Evolutionary conservation across 805 yeast species (phyloP), one percentile per base, ranked within the genome.

Genomic region (Saturnispora mendoncae): DNA sequence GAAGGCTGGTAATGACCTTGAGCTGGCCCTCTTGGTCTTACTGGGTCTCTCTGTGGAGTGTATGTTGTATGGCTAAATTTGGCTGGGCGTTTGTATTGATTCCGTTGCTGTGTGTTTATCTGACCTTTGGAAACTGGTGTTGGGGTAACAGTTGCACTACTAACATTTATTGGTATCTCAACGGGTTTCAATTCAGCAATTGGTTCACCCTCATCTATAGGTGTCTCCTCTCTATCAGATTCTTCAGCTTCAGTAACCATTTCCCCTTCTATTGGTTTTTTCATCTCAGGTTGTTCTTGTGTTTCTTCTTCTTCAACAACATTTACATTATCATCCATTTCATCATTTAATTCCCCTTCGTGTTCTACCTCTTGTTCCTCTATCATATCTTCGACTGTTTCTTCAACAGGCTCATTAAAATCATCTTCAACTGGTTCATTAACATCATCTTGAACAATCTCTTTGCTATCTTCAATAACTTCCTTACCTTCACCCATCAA

Each of bases 21-120:
- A 14, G 37, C 37, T 14, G 37, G 37, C 15, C 29, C 29, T 18
- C 37, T 34, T 10, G 37, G 37, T 34, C 36, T 20, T 33, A n/a
- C n/a, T n/a, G n/a, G n/a, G n/a, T n/a, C n/a, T n/a, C n/a, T n/a
- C n/a, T 4, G 36, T 7, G 13, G 28, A 14, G 10, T 20, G 28
- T n/a, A 6, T 13, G 8, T 33, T 31, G 10, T n/a, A 4, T 24
- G 41, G 24, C n/a, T 19, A 21, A 20, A 10, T 19, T 23, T 23
- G 26, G 26, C 9, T 23, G 6, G 6, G 26, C 9, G 26, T 23
- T 23, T 23, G 26, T 6, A 10, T 14, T 24, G 6, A 15, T 24
- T 32, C 46, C 4, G 3, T 8, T 10, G 18, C n/a, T n/a, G n/a
- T n/a, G n/a, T n/a, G n/a, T n/a, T n/a, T n/a, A n/a, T n/a, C n/a